Evolutionary conservation across 768 basidiomycete genomes (phyloP).

Genomic region (Trametes cinnabarina): DNA sequence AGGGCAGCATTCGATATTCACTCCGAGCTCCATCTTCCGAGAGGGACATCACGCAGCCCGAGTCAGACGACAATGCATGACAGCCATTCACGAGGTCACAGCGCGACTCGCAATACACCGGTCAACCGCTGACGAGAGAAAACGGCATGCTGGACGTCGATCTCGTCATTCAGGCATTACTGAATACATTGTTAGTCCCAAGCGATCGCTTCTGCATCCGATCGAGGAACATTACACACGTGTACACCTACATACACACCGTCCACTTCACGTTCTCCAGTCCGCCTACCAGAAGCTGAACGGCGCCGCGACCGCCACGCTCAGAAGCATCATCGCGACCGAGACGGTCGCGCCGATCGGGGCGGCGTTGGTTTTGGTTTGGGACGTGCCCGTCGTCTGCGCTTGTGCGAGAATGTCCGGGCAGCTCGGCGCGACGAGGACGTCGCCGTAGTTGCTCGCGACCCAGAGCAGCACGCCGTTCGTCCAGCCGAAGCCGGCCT

Average conservation of each 20-base stretch:
- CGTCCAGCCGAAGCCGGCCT: conserved; percentile 89
- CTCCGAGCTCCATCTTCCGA: too few species aligned
- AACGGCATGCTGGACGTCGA: neutral
- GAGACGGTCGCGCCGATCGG: neutral
- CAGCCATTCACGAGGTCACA: too few species aligned
- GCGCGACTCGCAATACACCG: too few species aligned
- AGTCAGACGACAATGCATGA: too few species aligned
- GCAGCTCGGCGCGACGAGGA: conserved; percentile 62
- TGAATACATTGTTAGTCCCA: neutral
- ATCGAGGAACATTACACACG: neutral
- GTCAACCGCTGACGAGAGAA: too few species aligned
- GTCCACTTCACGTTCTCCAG: neutral
- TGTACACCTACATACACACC: neutral
- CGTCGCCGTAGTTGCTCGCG: conserved; percentile 60
- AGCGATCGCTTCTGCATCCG: neutral
- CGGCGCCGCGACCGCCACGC: neutral
- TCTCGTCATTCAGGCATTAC: neutral
- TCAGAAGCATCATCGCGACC: neutral
- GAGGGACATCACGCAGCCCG: too few species aligned
- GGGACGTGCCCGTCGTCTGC: neutral
- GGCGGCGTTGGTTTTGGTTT: neutral
- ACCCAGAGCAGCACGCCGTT: conserved; percentile 81
- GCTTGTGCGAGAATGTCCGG: conserved; percentile 40
- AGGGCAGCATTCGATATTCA: too few species aligned
- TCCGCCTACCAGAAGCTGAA: neutral